Evolutionary conservation across 2,329 filamentous ascomycete species (phyloP), one percentile per base, ranked within the genome.

Genomic region (Penicillium sp.): DNA sequence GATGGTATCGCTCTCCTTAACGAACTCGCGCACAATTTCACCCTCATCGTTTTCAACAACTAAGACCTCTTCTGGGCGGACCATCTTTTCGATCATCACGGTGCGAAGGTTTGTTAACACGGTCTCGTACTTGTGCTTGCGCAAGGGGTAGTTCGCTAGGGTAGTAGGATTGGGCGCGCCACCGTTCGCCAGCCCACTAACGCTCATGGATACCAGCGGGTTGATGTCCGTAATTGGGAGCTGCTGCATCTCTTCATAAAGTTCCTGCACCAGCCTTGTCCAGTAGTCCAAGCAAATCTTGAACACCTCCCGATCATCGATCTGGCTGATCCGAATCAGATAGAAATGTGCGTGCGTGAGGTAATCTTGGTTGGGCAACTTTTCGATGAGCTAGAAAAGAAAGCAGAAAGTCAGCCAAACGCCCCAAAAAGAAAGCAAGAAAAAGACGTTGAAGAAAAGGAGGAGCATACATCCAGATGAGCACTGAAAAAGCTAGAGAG

Each of bases 81-180:
- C 94, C 94, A 99, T 99, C 82, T 97, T 97, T 79, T 99, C 94
- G 60, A 99, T 97, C 94, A 99, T 99, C 62, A 99, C 94, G 25
- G 93, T 89, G 63, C 94, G 88, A 55, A 99, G 82, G 73, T 96
- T 97, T 10, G 93, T 93, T 47, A 99, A 80, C 19, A 99, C 89
- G 71, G 97, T 91, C 62, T 88, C 88, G 76, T 97, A 99, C 77
- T 97, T 97, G 82, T 99, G 93, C 80, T 99, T 99, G 59, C 95
- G 88, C 42, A 99, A 84, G 12, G 93, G 91, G 69, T 96, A 96
- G 74, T 91, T 96, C 66, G 87, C 88, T 59, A 97, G 81, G n/a
- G 93, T 80, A 50, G 80, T 84, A 1, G 93, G 91, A 71, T 96
- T 91, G 47, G 91, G 88, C 2, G 91, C 92, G 42, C 92, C 92